Evolutionary conservation across 176 grass and related monocot genomes (phyloP).

Genomic region (Oryza officinalis): DNA sequence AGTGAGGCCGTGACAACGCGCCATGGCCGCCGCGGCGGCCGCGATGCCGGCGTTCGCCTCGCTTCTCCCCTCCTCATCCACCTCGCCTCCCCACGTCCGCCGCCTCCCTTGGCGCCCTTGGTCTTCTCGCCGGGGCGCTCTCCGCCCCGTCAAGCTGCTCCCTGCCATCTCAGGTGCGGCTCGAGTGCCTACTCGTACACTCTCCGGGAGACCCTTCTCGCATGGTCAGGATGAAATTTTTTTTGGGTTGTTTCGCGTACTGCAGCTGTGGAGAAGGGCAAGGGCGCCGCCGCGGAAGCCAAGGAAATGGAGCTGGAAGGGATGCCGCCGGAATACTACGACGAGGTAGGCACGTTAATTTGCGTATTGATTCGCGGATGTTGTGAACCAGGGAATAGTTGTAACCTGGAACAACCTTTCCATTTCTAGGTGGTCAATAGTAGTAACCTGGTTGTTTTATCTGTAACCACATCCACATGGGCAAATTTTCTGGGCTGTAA

Average conservation of each 20-base stretch:
- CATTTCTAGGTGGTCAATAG: background rate
- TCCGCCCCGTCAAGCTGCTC: slow-evolving; percentile 5
- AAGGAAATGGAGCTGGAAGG: slow-evolving; percentile 36
- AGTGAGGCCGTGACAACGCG: background rate
- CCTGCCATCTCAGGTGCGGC: slow-evolving; percentile 50
- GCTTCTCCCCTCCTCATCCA: background rate
- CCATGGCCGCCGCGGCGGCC: slow-evolving; percentile 24
- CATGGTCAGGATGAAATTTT: background rate
- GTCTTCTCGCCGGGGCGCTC: background rate
- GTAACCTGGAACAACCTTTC: background rate
- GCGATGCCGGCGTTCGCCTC: background rate
- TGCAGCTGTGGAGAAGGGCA: slow-evolving; percentile 45
- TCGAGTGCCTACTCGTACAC: background rate
- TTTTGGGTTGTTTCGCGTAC: background rate
- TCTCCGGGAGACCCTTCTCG: background rate
- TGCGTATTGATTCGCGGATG: background rate
- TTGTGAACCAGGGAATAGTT: background rate
- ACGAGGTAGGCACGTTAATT: slow-evolving; percentile 48
- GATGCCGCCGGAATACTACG: slow-evolving; percentile 65
- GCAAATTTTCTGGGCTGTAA: background rate
- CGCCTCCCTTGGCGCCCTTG: background rate
- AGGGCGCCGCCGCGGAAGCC: slow-evolving; percentile 10
- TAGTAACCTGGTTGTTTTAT: no score
- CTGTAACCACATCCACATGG: background rate
- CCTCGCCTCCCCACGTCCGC: background rate